Conservation (phyloP, 164 flowering plant genomes). For the Liquidambar formosana region DNA sequence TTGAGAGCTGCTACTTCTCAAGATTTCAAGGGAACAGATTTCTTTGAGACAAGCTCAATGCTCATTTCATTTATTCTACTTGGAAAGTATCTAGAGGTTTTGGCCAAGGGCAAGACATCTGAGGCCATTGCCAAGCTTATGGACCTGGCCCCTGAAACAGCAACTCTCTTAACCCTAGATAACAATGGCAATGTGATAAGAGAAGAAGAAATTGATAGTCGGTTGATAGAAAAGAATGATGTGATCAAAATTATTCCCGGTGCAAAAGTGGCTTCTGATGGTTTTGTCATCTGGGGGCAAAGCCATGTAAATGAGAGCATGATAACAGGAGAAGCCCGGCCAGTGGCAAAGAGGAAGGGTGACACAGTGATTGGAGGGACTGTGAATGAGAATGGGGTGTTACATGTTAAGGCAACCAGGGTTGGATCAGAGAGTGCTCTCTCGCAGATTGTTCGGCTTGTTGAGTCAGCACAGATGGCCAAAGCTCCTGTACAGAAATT, state of each 20-base stretch:
- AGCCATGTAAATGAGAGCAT: constrained; percentile 96
- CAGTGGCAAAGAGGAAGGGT: constrained; percentile 75
- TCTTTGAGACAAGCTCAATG: constrained; percentile 96
- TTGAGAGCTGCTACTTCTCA: constrained; percentile 63
- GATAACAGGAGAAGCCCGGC: constrained; percentile 89
- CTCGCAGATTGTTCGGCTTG: constrained; percentile 82
- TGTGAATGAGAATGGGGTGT: constrained; percentile 78
- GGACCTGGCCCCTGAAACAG: constrained; percentile 81
- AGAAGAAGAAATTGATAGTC: constrained; percentile 76
- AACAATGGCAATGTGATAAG: constrained; percentile 54
- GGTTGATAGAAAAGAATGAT: constrained; percentile 78
- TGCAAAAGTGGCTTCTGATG: constrained; percentile 86
- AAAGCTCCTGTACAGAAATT: constrained; percentile 95
- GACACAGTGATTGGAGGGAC: constrained; percentile 93
- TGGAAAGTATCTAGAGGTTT: constrained; percentile 81
- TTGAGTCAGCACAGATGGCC: constrained; percentile 94
- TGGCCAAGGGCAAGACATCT: constrained; percentile 91
- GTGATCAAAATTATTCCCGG: constrained; percentile 79
- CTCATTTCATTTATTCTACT: constrained; percentile 85
- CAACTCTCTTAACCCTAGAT: constrained; percentile 58
- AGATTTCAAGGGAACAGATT: constrained; percentile 61
- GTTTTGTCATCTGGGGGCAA: constrained; percentile 79
- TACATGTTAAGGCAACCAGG: constrained; percentile 71
- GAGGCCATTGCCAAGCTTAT: constrained; percentile 89
- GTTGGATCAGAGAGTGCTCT: constrained; percentile 92